Evolutionary conservation across 1,284 basidiomycete species (phyloP).

Genomic region (Trametes pubescens): DNA sequence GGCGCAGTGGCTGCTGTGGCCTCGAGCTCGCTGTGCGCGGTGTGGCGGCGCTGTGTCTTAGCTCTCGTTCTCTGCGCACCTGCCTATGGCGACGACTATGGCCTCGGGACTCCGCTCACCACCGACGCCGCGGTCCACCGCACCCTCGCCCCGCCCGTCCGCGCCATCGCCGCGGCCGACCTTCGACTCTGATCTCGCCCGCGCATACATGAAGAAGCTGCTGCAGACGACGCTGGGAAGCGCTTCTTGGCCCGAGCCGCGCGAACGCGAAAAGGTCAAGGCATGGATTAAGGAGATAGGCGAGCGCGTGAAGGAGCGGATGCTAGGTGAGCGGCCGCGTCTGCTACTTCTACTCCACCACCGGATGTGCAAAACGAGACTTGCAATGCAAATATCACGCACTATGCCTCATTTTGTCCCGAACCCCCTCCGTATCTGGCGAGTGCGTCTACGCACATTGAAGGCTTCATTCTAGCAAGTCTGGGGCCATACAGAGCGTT

Average conservation of each 20-base stretch:
- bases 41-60: constrained; percentile 23
- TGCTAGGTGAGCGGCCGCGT: constrained; percentile 56
- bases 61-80: constrained; percentile 4
- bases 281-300: constrained; percentile 84
- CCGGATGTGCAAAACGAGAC: not conserved
- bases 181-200: constrained; percentile 77
- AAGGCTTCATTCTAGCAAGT: too few relatives aligned
- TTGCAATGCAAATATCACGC: too few relatives aligned
- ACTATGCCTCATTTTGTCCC: too few relatives aligned
- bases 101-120: constrained; percentile 59
- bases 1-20: constrained; percentile 8
- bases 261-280: constrained; percentile 73
- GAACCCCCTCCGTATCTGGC: too few relatives aligned
- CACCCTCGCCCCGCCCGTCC: constrained; percentile 64
- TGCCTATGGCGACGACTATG: constrained; percentile 41
- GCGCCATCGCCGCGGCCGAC: constrained; percentile 65
- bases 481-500: too few relatives aligned
- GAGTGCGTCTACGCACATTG: too few relatives aligned
- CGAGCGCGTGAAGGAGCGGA: constrained; percentile 81
- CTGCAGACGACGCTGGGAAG: constrained; percentile 70
- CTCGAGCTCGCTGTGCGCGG: constrained; percentile 12
- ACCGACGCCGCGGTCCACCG: constrained; percentile 59
- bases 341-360: too few relatives aligned
- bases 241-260: constrained; percentile 69
- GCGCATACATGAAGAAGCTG: constrained; percentile 81